Conservation (phyloP, 2,329 filamentous ascomycete species). For the Fonsecaea erecta region DNA sequence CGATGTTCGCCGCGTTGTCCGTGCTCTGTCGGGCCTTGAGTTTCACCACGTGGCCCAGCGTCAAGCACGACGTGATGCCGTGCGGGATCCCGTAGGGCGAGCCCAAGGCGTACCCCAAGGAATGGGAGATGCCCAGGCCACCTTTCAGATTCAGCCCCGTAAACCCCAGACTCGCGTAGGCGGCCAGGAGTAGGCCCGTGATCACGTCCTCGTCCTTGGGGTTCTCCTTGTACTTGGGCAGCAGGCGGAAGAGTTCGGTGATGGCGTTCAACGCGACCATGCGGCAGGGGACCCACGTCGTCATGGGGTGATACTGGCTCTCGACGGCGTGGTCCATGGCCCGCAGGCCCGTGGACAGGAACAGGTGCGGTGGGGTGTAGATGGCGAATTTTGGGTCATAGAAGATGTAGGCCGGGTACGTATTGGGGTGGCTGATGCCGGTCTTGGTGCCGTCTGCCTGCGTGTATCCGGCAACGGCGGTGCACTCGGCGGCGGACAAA, state of each 20-base stretch:
- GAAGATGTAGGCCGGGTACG: conserved; percentile 38
- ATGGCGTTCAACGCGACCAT: conserved; percentile 53
- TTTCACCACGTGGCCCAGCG: conserved; percentile 59
- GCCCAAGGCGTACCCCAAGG: conserved; percentile 58
- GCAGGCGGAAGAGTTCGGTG: conserved; percentile 52
- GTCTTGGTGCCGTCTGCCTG: conserved; percentile 56
- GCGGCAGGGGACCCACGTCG: conserved; percentile 57
- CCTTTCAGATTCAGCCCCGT: conserved; percentile 55
- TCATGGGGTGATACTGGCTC: conserved; percentile 57
- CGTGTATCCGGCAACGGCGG: conserved; percentile 58
- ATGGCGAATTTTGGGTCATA: conserved; percentile 59
- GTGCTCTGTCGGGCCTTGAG: conserved; percentile 54
- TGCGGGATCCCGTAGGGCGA: conserved; percentile 62
- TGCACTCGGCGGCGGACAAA: conserved; percentile 60
- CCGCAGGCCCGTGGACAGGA: conserved; percentile 58
- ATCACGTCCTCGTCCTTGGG: conserved; percentile 51
- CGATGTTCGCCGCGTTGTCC: conserved; percentile 46
- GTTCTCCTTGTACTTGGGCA: conserved; percentile 52
- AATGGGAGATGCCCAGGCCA: conserved; percentile 45
- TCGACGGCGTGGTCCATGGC: conserved; percentile 63
- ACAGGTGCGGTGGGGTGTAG: conserved; percentile 57
- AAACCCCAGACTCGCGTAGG: conserved; percentile 58
- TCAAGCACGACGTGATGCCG: conserved; percentile 60
- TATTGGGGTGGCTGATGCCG: conserved; percentile 41
- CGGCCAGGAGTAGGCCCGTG: conserved; percentile 58